Evolutionary conservation across 2,329 filamentous ascomycete species (phyloP).

Genomic region (Penicillium sp.): DNA sequence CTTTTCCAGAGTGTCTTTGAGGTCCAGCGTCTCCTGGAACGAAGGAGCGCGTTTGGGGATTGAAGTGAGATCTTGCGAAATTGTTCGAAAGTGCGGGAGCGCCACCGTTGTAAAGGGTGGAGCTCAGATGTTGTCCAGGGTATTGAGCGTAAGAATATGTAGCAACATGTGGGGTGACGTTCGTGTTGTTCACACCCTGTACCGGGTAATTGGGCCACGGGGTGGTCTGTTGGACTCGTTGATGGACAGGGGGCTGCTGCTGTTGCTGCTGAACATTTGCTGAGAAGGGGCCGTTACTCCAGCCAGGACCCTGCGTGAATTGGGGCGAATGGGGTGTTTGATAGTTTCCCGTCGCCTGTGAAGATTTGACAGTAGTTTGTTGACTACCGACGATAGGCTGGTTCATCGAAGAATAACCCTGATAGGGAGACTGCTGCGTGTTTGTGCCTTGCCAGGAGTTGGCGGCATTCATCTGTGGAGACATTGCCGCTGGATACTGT

Average conservation of each 20-base stretch:
- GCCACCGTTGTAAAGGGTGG: slow-evolving; percentile 64
- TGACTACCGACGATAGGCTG: slow-evolving; percentile 35
- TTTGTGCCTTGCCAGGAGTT: slow-evolving; percentile 32
- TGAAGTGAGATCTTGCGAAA: slow-evolving; percentile 80
- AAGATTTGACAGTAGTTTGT: slow-evolving; percentile 33
- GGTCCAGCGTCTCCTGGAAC: slow-evolving; percentile 55
- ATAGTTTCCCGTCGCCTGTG: slow-evolving; percentile 35
- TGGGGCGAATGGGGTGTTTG: slow-evolving; percentile 27
- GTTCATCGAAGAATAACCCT: slow-evolving; percentile 35
- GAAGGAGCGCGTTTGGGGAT: slow-evolving; percentile 90
- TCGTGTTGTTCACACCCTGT: slow-evolving; percentile 12
- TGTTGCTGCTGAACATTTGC: slow-evolving; percentile 29
- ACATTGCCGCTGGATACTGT: slow-evolving; percentile 32
- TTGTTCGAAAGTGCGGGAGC: slow-evolving; percentile 81
- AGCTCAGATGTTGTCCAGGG: slow-evolving; percentile 51
- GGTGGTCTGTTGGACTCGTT: slow-evolving; percentile 34
- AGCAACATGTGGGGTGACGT: slow-evolving; percentile 32
- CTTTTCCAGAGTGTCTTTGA: slow-evolving; percentile 30
- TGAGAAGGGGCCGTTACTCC: slow-evolving; percentile 31
- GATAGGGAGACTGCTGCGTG: slow-evolving; percentile 32
- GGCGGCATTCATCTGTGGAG: slow-evolving; percentile 30
- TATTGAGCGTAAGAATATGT: slow-evolving; percentile 76
- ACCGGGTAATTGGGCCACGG: slow-evolving; percentile 35
- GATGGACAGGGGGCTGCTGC: slow-evolving; percentile 12
- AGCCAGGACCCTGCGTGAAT: slow-evolving; percentile 29